phyloP scores from a whole-genome alignment of 306 rosid species.

The Cyamopsis tetragonoloba region DNA sequence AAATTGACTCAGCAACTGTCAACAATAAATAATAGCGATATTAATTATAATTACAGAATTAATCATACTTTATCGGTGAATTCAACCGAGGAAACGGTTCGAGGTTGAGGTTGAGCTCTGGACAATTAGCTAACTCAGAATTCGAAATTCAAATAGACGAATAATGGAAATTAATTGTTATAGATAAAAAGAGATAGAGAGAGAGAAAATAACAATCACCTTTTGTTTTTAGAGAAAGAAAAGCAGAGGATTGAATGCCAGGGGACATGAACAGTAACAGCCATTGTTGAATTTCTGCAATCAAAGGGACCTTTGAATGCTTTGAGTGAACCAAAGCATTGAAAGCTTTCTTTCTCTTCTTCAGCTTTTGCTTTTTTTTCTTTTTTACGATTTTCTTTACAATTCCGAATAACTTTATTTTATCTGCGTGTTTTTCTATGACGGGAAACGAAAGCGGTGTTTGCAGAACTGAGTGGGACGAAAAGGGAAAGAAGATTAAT shows the following conservation, averaged over 20 bases:
- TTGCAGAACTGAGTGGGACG: not conserved
- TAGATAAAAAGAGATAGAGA: not conserved
- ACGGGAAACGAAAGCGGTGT: not conserved
- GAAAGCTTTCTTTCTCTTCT: conserved; percentile 36
- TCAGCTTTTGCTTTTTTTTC: not conserved
- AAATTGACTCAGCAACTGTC: not conserved
- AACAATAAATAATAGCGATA: not conserved
- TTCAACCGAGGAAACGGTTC: not conserved
- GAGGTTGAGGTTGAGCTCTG: not conserved
- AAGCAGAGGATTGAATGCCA: conserved; percentile 43
- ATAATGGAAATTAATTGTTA: not conserved
- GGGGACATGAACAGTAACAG: conserved; percentile 35
- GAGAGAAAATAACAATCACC: conserved; percentile 29
- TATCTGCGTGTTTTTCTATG: not conserved
- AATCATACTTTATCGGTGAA: conserved; percentile 2
- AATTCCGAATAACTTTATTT: not conserved
- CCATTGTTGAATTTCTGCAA: conserved; percentile 46
- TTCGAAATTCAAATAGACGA: conserved; percentile 6
- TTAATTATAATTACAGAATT: not conserved
- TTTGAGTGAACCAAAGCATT: conserved; percentile 40
- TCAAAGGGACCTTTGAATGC: conserved; percentile 40
- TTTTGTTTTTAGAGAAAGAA: conserved; percentile 47
- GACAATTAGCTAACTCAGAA: not conserved
- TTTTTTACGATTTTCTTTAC: not conserved
- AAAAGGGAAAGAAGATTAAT: conserved; percentile 39